Evolutionary conservation across 2,329 filamentous ascomycete species (phyloP).

Genomic region (Lasiodiplodia citricola): DNA sequence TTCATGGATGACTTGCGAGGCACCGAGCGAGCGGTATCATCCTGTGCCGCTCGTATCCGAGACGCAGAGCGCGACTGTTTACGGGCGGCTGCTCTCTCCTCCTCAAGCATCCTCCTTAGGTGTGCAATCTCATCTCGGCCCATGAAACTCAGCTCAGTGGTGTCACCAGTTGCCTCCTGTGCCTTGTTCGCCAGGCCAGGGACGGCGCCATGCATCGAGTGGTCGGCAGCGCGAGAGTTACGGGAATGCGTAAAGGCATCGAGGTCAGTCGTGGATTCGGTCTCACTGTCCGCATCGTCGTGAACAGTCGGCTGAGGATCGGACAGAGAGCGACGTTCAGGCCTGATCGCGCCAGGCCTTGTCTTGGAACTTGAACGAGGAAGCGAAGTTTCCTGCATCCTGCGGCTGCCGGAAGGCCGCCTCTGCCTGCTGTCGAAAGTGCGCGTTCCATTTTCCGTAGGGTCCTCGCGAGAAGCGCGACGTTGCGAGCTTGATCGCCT

Average conservation of each 20-base stretch:
- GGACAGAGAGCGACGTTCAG: slow-evolving; percentile 24
- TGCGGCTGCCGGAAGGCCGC: slow-evolving; percentile 8
- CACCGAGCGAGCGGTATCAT: slow-evolving; percentile 47
- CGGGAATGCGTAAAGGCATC: slow-evolving; percentile 20
- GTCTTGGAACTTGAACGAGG: slow-evolving; percentile 26
- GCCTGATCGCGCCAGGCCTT: slow-evolving; percentile 1
- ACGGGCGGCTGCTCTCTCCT: slow-evolving; percentile 52
- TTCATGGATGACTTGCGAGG: slow-evolving; percentile 27
- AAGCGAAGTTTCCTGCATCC: not conserved
- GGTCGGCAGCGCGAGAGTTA: not conserved
- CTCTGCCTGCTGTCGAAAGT: slow-evolving; percentile 11
- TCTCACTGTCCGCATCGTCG: slow-evolving; percentile 38
- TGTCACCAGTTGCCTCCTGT: slow-evolving; percentile 30
- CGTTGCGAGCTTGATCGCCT: slow-evolving; percentile 36
- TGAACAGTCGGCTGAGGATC: slow-evolving; percentile 24
- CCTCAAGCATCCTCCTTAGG: slow-evolving; percentile 61
- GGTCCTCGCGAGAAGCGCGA: slow-evolving; percentile 2
- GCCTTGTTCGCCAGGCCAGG: slow-evolving; percentile 27
- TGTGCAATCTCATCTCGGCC: slow-evolving; percentile 59
- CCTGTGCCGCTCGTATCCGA: slow-evolving; percentile 44
- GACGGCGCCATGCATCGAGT: slow-evolving; percentile 33
- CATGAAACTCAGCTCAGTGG: slow-evolving; percentile 62
- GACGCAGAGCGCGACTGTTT: slow-evolving; percentile 23
- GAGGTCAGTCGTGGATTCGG: slow-evolving; percentile 47
- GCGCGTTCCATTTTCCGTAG: not conserved